Evolutionary conservation across 495 filamentous ascomycete genomes (phyloP), one percentile per base, ranked within the genome.

Genomic region (Tricharina praecox): DNA sequence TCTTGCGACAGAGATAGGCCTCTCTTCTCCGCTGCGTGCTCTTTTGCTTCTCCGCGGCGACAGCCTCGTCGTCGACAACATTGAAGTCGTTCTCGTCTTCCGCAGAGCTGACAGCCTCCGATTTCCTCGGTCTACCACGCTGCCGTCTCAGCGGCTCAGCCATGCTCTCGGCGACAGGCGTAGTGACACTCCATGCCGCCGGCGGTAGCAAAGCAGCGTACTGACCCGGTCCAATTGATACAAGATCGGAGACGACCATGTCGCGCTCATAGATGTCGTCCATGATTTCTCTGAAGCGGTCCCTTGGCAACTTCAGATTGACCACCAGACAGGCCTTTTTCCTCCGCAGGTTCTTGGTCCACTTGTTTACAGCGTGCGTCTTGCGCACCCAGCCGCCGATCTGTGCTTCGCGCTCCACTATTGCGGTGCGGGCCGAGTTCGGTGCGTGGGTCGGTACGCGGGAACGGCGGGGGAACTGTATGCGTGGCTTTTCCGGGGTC

Each of bases 91-190:
- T n/a, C n/a, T n/a, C n/a, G n/a, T n/a, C n/a, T n/a, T n/a, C 20
- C 20, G 10, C n/a, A 40, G 11, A 40, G 10, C 1, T 11, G 24
- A 25, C 40, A 2, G 10, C 13, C 8, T 9, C 34, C 8, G 4
- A 7, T 15, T 37, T 37, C 40, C 23, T 43, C 20, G 40, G 40
- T 26, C 40, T 43, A 8, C 40, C 40, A 3, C 40, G 40, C 24
- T 26, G 9, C 24, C 40, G 13, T 18, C 21, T 40, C 28, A 32
- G 13, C 13, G 28, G 28, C 11, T 16, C n/a, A n/a, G n/a, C n/a
- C n/a, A n/a, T n/a, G n/a, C n/a, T n/a, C n/a, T n/a, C n/a, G n/a
- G n/a, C n/a, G n/a, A n/a, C n/a, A n/a, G n/a, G 10, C 10, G 20
- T 13, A 7, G 15, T 40, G 37, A 21, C 37, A 40, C 20, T 16